Base-by-base conservation (phyloP, 2,329 filamentous ascomycete genomes). In the Bipolaris oryzae region DNA sequence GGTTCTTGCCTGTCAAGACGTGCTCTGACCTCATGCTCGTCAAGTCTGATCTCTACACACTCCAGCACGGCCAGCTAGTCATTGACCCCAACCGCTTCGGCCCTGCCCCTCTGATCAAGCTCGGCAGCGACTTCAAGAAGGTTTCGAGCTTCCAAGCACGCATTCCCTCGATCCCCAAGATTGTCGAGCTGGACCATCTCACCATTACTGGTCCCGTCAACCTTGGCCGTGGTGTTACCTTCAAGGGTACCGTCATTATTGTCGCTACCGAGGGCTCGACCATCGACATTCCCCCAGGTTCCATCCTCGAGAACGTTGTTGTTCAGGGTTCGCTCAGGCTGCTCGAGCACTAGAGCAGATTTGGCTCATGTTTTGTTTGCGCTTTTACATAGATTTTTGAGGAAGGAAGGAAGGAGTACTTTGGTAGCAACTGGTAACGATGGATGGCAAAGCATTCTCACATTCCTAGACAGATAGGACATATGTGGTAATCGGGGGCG, bases 71-170 rank as follows among this genome's bases (percentile, higher is more conserved):
- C 68, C 94, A 98, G 84, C 87, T 99, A 66, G 87, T 97, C 76
- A 96, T 99, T 82, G 96, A 96, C 85, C 88, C 92, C 67, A 93
- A 89, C 83, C 92, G 95, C 68, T 98, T 99, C 79, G 95, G 95
- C 66, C 93, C 95, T 69, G 94, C 95, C 46, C 95, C 95, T 55
- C 86, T 99, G 69, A 99, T 99, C 86, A 99, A 99, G 89, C 90
- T 99, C 52, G 95, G 95, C 71, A 88, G 88, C 74, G 95, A 99
- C 85, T 99, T 99, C 88, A 99, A 99, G 90, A 99, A 99, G 88
- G 95, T 99, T 37, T 98, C 94, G 1, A 95, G 92, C 83, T 96
- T 96, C 85, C 89, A 92, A 82, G 89, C 91, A 80, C 89, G 89
- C 76, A 93, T 96, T 68, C 85, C 89, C 10, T 92, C 89, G 63